Conservation (phyloP, 768 basidiomycete species). For the Amanita rubescens region DNA sequence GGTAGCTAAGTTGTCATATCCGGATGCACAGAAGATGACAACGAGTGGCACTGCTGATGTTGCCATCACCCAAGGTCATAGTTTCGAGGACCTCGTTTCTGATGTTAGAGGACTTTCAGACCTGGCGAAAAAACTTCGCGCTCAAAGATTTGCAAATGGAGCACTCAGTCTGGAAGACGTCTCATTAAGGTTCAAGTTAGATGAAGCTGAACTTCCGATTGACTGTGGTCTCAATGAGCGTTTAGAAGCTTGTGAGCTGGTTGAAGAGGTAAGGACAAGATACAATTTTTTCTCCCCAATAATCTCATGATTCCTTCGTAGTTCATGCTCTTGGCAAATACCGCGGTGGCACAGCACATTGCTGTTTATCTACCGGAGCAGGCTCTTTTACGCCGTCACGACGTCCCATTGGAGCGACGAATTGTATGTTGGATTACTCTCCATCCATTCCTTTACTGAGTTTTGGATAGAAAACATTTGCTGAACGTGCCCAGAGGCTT, state of each 20-base stretch:
- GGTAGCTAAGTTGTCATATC: conserved; percentile 78
- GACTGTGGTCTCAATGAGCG: conserved; percentile 67
- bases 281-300: not conserved
- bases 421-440: conserved; percentile 43
- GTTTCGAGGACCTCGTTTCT: conserved; percentile 52
- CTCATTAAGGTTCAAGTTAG: conserved; percentile 70
- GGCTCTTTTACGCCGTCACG: conserved; percentile 92
- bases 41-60: conserved; percentile 56
- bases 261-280: conserved; percentile 72
- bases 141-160: conserved; percentile 72
- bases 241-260: conserved; percentile 68
- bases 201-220: conserved; percentile 68
- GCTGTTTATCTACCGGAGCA: conserved; percentile 95
- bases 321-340: conserved; percentile 95
- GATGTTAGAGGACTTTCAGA: conserved; percentile 68
- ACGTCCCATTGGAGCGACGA: conserved; percentile 86
- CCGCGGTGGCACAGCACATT: conserved; percentile 85
- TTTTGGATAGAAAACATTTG: conserved; percentile 55
- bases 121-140: conserved; percentile 66
- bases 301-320: conserved; percentile 21
- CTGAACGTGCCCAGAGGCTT: conserved; percentile 74
- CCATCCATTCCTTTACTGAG: conserved; percentile 9
- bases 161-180: conserved; percentile 65
- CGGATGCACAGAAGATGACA: conserved; percentile 74
- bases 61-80: conserved; percentile 50